phyloP scores from a whole-genome alignment of 257 asterid genomes.

The Lycium ferocissimum region DNA sequence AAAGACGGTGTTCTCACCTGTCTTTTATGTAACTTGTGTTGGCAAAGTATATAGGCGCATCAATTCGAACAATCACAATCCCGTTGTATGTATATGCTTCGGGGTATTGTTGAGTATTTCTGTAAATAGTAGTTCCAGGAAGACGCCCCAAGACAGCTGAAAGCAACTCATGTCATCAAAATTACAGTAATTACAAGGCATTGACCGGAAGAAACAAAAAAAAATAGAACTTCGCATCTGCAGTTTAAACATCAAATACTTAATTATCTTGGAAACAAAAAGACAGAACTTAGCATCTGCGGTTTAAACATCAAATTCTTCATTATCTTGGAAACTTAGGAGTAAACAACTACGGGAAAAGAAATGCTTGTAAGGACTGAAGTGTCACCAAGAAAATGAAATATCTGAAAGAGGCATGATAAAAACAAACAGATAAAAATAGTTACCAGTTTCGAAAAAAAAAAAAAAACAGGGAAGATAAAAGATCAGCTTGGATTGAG shows the following conservation, averaged over 20 bases:
- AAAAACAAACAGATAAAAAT: background rate
- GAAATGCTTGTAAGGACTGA: background rate
- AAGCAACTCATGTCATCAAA: slow-evolving; percentile 31
- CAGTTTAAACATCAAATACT: background rate
- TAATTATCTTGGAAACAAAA: slow-evolving; percentile 5
- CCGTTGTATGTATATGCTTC: slow-evolving; percentile 97
- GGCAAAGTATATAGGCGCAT: slow-evolving; percentile 97
- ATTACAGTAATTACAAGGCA: background rate
- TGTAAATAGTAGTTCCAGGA: slow-evolving; percentile 94
- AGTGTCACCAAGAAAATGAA: background rate
- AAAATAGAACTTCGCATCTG: background rate
- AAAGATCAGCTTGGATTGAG: background rate
- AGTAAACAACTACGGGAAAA: background rate
- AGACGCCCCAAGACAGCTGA: slow-evolving; percentile 97
- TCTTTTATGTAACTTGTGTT: slow-evolving; percentile 93
- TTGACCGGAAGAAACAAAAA: background rate
- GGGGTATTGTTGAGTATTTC: slow-evolving; percentile 93
- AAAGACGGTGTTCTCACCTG: slow-evolving; percentile 51
- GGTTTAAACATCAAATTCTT: background rate
- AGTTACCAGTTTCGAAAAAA: no score
- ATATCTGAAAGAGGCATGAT: background rate
- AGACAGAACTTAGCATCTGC: background rate
- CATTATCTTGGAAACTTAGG: background rate
- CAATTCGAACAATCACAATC: slow-evolving; percentile 92
- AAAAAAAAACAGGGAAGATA: no score